Conservation (phyloP, 1,139 yeast genomes). For the Nakaseomyces uthaithaninus region DNA sequence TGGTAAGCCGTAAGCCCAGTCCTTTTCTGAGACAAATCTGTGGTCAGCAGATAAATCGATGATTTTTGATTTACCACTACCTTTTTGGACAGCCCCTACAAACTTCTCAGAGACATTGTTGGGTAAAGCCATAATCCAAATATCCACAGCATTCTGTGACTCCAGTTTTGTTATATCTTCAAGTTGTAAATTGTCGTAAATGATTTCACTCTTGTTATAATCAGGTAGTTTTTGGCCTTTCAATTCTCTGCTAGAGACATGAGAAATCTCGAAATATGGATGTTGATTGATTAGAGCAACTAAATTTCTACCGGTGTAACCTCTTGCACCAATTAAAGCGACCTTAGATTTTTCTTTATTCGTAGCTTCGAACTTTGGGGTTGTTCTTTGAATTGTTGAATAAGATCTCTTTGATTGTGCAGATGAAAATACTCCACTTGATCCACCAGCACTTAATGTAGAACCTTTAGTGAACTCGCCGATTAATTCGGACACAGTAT, state of each 20-base stretch:
- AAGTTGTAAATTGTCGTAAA: constrained; percentile 75
- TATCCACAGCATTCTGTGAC: constrained; percentile 69
- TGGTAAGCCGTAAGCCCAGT: constrained; percentile 94
- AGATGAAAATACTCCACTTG: constrained; percentile 32
- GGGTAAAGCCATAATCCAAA: constrained; percentile 99
- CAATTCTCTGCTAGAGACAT: constrained; percentile 92
- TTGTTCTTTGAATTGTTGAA: constrained; percentile 36
- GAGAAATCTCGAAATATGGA: constrained; percentile 78
- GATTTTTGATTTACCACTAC: constrained; percentile 55
- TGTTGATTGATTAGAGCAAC: constrained; percentile 80
- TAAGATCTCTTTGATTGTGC: constrained; percentile 31
- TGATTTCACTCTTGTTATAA: constrained; percentile 70
- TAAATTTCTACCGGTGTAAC: constrained; percentile 91
- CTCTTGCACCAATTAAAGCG: constrained; percentile 97
- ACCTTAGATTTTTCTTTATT: constrained; percentile 57
- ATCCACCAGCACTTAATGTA: constrained; percentile 12
- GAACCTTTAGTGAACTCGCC: constrained; percentile 45
- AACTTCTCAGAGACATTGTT: constrained; percentile 97
- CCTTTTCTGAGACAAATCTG: constrained; percentile 78
- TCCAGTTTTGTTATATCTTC: constrained; percentile 81
- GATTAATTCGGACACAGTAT: constrained; percentile 57
- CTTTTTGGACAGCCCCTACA: constrained; percentile 79
- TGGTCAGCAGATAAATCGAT: constrained; percentile 93
- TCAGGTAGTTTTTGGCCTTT: constrained; percentile 81
- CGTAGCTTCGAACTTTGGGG: constrained; percentile 67